phyloP scores from a whole-genome alignment of 177 flowering plant species.

The Vitis hybrid region DNA sequence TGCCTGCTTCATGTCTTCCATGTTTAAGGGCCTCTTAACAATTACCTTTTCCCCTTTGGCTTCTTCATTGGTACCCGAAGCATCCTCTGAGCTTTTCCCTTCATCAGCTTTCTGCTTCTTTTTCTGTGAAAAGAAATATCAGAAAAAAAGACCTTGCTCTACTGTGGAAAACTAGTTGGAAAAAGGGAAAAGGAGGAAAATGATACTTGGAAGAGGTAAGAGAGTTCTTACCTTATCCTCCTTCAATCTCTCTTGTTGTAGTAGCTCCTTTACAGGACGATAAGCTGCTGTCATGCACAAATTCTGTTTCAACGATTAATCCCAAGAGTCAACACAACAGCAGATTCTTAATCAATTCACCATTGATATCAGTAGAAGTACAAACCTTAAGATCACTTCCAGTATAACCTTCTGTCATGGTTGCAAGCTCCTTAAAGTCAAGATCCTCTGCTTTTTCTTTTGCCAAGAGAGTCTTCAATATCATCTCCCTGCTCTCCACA shows the following conservation, averaged over 20 bases:
- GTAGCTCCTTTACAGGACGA: conserved; percentile 88
- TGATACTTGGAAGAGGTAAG: neutral
- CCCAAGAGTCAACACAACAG: neutral
- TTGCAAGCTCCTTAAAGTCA: conserved; percentile 46
- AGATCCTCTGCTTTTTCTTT: conserved; percentile 42
- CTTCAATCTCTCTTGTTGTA: conserved; percentile 66
- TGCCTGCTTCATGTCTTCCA: conserved; percentile 91
- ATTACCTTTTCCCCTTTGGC: conserved; percentile 49
- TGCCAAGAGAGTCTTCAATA: conserved; percentile 44
- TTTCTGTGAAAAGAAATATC: conserved; percentile 41
- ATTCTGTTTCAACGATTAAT: conserved; percentile 55
- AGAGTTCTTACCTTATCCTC: conserved; percentile 62
- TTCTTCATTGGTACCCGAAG: conserved; percentile 43
- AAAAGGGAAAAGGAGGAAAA: neutral
- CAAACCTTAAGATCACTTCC: conserved; percentile 60
- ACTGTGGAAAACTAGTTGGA: neutral
- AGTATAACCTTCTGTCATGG: conserved; percentile 53
- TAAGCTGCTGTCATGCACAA: conserved; percentile 92
- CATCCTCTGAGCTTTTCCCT: conserved; percentile 40
- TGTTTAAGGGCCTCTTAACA: conserved; percentile 67
- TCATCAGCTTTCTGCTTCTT: conserved; percentile 58
- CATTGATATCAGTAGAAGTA: too few relatives aligned
- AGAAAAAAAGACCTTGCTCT: neutral
- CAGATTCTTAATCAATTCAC: neutral
- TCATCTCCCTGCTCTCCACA: conserved; percentile 46